phyloP scores from a whole-genome alignment of 2,329 filamentous ascomycete species.

The Apiospora kogelbergensis region DNA sequence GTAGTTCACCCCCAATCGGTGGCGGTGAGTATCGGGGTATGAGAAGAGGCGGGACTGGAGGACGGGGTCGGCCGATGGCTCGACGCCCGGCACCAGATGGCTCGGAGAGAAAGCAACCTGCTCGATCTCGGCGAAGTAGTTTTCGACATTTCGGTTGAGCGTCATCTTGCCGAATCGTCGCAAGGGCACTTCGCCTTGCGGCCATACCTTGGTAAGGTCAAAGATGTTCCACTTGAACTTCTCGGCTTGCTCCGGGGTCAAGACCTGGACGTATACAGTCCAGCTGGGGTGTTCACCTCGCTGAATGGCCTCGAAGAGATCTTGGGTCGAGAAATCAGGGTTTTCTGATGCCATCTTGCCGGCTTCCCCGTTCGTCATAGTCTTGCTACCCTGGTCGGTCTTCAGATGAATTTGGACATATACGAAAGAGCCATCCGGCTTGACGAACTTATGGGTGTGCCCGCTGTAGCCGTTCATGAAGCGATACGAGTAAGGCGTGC shows the following conservation, averaged over 20 bases:
- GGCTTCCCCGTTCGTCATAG: conserved; percentile 57
- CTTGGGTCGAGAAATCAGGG: conserved; percentile 61
- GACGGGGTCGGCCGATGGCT: conserved; percentile 69
- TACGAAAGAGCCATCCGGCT: conserved; percentile 62
- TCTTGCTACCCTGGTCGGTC: conserved; percentile 60
- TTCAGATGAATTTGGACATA: conserved; percentile 52
- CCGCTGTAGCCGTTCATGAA: conserved; percentile 69
- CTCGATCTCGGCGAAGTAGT: conserved; percentile 72
- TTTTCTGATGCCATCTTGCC: conserved; percentile 51
- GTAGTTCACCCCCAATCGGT: conserved; percentile 58
- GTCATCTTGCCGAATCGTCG: conserved; percentile 61
- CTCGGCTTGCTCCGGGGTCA: conserved; percentile 62
- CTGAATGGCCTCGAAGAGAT: conserved; percentile 62
- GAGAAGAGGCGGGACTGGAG: conserved; percentile 70
- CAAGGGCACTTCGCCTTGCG: conserved; percentile 61
- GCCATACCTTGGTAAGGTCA: conserved; percentile 71
- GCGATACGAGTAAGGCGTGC: conserved; percentile 64
- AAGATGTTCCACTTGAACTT: conserved; percentile 64
- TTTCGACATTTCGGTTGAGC: conserved; percentile 63
- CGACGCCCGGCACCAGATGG: conserved; percentile 66
- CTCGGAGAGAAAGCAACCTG: conserved; percentile 69
- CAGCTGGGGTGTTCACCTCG: conserved; percentile 60
- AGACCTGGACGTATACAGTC: conserved; percentile 63
- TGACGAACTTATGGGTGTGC: conserved; percentile 67
- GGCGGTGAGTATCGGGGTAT: conserved; percentile 65